These are phyloP conservation scores for Suillus occidentalis DNA, from an alignment of 768 basidiomycete genomes.

Conservation along the genomic window DNA sequence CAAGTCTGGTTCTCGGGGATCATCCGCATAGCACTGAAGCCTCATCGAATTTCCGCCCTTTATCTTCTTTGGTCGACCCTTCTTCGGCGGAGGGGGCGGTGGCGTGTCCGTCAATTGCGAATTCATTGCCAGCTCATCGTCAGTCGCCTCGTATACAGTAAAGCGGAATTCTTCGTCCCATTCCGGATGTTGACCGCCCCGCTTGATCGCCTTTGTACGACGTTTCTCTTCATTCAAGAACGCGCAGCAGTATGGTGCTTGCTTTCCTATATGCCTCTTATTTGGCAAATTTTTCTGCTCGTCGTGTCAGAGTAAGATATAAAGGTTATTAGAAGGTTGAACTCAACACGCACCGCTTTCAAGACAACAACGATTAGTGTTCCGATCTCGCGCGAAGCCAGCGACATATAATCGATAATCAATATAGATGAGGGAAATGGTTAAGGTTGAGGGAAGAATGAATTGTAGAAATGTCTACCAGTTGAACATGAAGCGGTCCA, in stretches of 20 bases:
- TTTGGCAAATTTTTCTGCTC: constrained; percentile 83
- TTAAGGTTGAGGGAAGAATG: neutral
- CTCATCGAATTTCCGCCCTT: constrained; percentile 76
- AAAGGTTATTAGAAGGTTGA: constrained; percentile 7
- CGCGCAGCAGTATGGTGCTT: constrained; percentile 92
- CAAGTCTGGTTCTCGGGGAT: constrained; percentile 90
- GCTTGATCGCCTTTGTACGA: constrained; percentile 90
- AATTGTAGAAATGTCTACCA: neutral
- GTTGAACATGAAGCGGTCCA: neutral
- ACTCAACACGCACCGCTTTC: constrained; percentile 72
- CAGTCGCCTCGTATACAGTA: constrained; percentile 76
- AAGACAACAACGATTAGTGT: constrained; percentile 92
- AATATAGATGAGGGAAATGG: constrained; percentile 5
- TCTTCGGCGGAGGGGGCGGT: constrained; percentile 70
- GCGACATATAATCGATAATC: constrained; percentile 45
- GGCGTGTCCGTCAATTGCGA: constrained; percentile 47
- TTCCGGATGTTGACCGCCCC: constrained; percentile 97
- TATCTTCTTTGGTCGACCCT: constrained; percentile 44
- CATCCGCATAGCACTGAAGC: constrained; percentile 91
- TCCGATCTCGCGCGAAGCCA: constrained; percentile 74
- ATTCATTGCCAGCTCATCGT: constrained; percentile 49
- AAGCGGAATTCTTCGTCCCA: constrained; percentile 99
- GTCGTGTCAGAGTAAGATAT: constrained; percentile 20
- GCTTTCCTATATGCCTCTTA: constrained; percentile 92
- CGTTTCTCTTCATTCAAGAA: constrained; percentile 79